phyloP scores from a whole-genome alignment of 768 basidiomycete species.

The Saitozyma podzolica region DNA sequence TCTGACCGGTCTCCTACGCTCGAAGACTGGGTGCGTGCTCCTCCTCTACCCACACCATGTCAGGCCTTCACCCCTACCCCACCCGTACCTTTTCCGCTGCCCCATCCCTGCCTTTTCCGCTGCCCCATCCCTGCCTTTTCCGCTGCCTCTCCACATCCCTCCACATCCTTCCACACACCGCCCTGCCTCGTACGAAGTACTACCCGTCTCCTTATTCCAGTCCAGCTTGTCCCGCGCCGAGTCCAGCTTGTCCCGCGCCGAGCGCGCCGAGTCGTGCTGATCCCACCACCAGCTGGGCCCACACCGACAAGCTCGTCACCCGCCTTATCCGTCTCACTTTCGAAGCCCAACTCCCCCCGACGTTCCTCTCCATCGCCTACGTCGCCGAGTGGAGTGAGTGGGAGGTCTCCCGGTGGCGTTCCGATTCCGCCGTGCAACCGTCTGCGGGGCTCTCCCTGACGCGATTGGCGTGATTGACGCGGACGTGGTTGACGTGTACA shows the following conservation, averaged over 20 bases:
- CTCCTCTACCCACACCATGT: background rate
- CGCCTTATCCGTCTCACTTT: conserved; percentile 20
- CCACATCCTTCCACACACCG: background rate
- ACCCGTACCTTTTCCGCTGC: background rate
- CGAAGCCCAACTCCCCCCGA: conserved; percentile 26
- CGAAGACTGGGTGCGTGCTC: conserved; percentile 26
- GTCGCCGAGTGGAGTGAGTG: conserved; percentile 23
- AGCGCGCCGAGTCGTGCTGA: no score
- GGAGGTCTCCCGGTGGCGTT: background rate
- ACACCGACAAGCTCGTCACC: conserved; percentile 26
- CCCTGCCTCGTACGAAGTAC: no score
- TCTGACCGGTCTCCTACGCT: conserved; percentile 19
- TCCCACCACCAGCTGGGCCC: conserved; percentile 20
- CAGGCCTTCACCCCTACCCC: background rate
- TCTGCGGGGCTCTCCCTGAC: background rate
- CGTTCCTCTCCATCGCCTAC: conserved; percentile 23
- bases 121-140: background rate
- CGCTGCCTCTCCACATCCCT: background rate
- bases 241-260: no score
- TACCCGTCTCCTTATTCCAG: no score
- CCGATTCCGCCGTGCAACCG: background rate
- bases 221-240: no score
- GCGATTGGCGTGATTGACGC: no score
- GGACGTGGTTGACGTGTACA: background rate
- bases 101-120: background rate